Evolutionary conservation across 805 yeast genomes (phyloP), one percentile per base, ranked within the genome.

Genomic region (Candida namnaoensis): DNA sequence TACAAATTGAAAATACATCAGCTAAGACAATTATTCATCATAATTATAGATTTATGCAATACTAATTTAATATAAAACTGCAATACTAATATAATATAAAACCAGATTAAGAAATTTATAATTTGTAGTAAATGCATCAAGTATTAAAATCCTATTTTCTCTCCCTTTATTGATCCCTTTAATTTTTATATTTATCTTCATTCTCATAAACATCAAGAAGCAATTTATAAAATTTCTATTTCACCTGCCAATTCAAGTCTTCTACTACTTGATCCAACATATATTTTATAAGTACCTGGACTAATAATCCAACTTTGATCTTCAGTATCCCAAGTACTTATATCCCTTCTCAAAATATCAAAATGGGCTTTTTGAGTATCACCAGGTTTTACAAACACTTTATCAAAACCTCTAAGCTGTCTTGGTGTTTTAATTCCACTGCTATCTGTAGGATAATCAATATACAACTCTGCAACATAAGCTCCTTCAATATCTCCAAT

Each of bases 271-370:
- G 74, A 65, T 0, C 80, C 73, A 34, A 76, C 64, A 45, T 66
- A 76, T 9, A 78, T 58, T 44, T 65, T 68, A 57, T 76, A 78
- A 4, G 67, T 62, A 2, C 83, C 84, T 9, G 74, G 70, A 48
- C 69, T 76, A 34, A 77, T 69, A 23, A 74, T 59, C 83, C 84
- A 78, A 47, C 76, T 73, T 52, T 76, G 79, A 13, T 69, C 64
- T 19, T 54, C 64, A 0, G 73, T 62, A 49, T 76, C 81, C 82
- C 82, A 78, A 24, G 71, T 62, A 41, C 78, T 66, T 46, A 78
- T 58, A 54, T 78, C 83, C 43, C 79, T 64, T 52, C 74, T 68
- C 43, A 65, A 55, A 15, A 78, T 57, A 38, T 67, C 64, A 47
- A 77, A 77, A 13, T 50, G 53, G 7, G 73, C 63, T 15, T 54